phyloP scores from a whole-genome alignment of 139 green algal species.

The Zygnema circumcarinatum region DNA sequence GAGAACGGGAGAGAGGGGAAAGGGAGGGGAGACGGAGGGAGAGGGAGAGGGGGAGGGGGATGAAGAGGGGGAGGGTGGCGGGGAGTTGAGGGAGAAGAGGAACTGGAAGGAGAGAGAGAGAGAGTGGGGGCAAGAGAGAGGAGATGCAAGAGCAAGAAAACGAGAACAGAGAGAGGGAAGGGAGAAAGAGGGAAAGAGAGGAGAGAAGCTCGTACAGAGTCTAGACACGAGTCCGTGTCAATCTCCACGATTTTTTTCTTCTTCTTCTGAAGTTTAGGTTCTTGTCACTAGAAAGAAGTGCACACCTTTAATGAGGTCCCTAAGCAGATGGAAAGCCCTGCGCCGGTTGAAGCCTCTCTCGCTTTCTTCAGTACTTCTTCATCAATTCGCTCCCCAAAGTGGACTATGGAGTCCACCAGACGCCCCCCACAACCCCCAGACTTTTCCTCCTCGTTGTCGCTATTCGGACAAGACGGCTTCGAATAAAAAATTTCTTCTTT shows the following conservation, averaged over 20 bases:
- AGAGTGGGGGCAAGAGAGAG: not conserved
- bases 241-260: not conserved
- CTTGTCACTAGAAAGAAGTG: too few species aligned
- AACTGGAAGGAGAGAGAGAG: too few species aligned
- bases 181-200: not conserved
- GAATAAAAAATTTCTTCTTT: too few species aligned
- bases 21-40: too few species aligned
- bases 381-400: constrained; percentile 53
- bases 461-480: too few species aligned
- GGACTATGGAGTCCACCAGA: constrained; percentile 54
- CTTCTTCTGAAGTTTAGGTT: too few species aligned
- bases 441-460: too few species aligned
- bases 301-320: constrained; percentile 83
- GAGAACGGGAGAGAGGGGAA: too few species aligned
- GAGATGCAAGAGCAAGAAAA: not conserved
- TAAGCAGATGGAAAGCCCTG: constrained; percentile 30
- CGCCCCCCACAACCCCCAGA: constrained; percentile 38
- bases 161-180: not conserved
- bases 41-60: too few species aligned
- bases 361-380: constrained; percentile 20
- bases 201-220: not conserved
- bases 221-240: not conserved
- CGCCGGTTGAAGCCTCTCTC: not conserved
- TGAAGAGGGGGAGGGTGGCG: too few species aligned
- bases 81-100: too few species aligned